A percentile compares a stretch with the other conserved stretches of the same genome.
Evolutionary conservation across 371 early-diverging fungal species (phyloP).

Genomic region (Mucor indicus): DNA sequence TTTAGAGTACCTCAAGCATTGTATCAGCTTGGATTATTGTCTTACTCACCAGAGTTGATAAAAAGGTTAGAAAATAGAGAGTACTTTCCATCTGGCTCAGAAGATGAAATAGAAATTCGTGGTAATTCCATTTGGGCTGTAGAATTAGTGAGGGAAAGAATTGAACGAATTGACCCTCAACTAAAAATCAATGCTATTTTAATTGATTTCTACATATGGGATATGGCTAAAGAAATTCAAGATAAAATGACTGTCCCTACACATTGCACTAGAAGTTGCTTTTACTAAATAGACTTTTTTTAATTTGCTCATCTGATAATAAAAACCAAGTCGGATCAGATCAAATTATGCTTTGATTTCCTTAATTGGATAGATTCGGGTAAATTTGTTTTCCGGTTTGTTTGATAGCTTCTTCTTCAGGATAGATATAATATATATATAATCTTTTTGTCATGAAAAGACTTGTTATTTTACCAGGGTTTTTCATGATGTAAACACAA

Average conservation of each 20-base stretch:
- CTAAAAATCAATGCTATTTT: conserved; percentile 67
- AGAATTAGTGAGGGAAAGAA: conserved; percentile 62
- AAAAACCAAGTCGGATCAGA: background rate
- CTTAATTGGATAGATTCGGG: too few relatives aligned
- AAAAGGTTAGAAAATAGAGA: conserved; percentile 41
- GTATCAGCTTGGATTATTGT: conserved; percentile 67
- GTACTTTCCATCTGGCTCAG: conserved; percentile 58
- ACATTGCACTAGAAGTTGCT: conserved; percentile 78
- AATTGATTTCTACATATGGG: conserved; percentile 89
- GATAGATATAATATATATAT: too few relatives aligned
- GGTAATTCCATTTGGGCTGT: conserved; percentile 86
- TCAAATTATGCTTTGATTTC: too few relatives aligned
- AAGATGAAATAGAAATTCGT: conserved; percentile 81
- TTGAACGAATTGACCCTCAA: conserved; percentile 30
- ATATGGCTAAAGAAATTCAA: conserved; percentile 73
- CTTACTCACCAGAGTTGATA: conserved; percentile 62
- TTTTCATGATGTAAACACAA: too few relatives aligned
- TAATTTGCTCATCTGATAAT: background rate
- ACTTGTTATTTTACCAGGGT: too few relatives aligned
- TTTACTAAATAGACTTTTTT: conserved; percentile 49
- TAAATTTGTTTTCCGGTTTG: too few relatives aligned
- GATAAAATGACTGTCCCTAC: conserved; percentile 63
- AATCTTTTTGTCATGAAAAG: too few relatives aligned
- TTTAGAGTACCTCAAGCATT: conserved; percentile 39
- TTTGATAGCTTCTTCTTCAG: too few relatives aligned